These are phyloP conservation scores for Populus simonii DNA, from an alignment of 345 rosid genomes.

Conservation along the genomic window DNA sequence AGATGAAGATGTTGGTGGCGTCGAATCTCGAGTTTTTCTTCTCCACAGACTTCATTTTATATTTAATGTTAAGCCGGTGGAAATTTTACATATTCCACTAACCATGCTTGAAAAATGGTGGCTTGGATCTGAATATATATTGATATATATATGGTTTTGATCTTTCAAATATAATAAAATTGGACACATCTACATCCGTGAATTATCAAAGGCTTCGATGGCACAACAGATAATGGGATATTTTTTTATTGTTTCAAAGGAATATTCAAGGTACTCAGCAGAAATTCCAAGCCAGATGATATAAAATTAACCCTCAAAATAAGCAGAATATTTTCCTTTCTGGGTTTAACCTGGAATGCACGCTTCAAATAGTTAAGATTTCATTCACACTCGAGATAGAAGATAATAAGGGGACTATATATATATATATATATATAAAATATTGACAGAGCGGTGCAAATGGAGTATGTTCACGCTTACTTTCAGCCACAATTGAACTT, in stretches of 20 bases:
- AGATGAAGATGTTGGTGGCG: not conserved
- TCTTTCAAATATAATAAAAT: no score
- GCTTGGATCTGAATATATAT: not conserved
- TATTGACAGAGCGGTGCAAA: not conserved
- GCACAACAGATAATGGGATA: not conserved
- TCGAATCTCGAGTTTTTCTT: not conserved
- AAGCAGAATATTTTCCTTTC: no score
- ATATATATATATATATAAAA: no score
- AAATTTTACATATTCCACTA: not conserved
- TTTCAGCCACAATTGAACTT: not conserved
- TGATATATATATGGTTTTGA: not conserved
- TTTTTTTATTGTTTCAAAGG: not conserved
- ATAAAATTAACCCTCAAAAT: not conserved
- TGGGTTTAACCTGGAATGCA: no score
- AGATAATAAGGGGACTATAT: no score
- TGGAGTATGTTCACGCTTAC: not conserved
- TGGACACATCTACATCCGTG: not conserved
- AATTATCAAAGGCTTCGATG: not conserved
- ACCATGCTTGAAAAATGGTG: not conserved
- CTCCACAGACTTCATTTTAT: not conserved
- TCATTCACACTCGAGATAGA: no score
- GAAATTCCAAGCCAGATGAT: not conserved
- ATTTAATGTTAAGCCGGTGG: not conserved
- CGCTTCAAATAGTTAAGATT: no score
- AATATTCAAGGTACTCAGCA: slow-evolving; percentile 7